Percentiles rank a stretch among this genome's conserved stretches.
Conservation (phyloP, 441 rosid species). For the Breynia disticha region DNA sequence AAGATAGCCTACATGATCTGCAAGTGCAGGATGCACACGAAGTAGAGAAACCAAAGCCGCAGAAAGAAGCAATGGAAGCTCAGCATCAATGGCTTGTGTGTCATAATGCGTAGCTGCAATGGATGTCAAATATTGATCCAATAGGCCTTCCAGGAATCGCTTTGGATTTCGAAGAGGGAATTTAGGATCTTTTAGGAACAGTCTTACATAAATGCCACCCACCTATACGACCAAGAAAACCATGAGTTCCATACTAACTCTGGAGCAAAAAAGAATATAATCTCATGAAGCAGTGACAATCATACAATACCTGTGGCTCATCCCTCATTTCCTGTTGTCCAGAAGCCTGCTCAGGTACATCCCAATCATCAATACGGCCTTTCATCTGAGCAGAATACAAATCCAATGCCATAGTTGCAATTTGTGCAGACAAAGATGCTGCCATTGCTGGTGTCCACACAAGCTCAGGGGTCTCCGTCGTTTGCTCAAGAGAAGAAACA, state of each 20-base stretch:
- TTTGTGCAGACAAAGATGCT: conserved; percentile 93
- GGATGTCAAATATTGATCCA: conserved; percentile 93
- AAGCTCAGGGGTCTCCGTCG: conserved; percentile 98
- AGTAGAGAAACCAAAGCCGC: conserved; percentile 97
- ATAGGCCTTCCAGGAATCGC: conserved; percentile 92
- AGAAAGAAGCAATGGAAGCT: conserved; percentile 94
- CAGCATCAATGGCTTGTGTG: conserved; percentile 67
- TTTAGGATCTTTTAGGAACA: conserved; percentile 95
- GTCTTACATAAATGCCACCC: conserved; percentile 91
- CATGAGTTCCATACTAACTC: conserved; percentile 7
- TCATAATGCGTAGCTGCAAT: conserved; percentile 95
- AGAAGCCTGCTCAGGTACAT: conserved; percentile 95
- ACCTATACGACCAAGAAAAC: conserved; percentile 45
- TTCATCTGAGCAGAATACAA: conserved; percentile 89
- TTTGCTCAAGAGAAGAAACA: conserved; percentile 84
- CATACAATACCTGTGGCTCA: conserved; percentile 75
- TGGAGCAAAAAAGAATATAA: conserved; percentile 3
- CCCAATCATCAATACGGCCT: conserved; percentile 95
- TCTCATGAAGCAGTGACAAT: conserved; percentile 4
- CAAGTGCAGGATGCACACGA: conserved; percentile 97
- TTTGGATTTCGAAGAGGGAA: conserved; percentile 97
- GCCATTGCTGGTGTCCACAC: conserved; percentile 99
- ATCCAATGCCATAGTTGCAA: conserved; percentile 92
- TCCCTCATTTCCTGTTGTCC: conserved; percentile 90
- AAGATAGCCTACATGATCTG: conserved; percentile 97